phyloP scores from a whole-genome alignment of 225 moss, liverwort and hornwort species.

The Bryum argenteum region DNA sequence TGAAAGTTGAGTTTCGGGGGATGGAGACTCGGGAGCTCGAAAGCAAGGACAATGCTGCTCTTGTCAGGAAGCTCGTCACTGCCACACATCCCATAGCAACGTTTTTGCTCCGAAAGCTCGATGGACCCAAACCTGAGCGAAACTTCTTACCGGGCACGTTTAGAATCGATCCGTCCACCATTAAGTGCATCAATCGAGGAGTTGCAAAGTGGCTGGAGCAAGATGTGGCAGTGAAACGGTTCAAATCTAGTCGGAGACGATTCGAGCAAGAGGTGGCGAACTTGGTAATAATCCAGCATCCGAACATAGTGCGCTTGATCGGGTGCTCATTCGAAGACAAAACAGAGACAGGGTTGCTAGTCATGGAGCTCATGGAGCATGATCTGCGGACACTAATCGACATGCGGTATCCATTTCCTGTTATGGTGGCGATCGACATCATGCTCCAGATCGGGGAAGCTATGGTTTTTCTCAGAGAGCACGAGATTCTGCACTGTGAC shows the following conservation, averaged over 20 bases:
- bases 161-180: slow-evolving; percentile 27
- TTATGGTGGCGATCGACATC: slow-evolving; percentile 43
- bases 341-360: slow-evolving; percentile 25
- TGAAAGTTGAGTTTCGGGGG: background rate
- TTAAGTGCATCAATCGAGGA: slow-evolving; percentile 26
- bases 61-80: slow-evolving; percentile 32
- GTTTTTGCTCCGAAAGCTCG: slow-evolving; percentile 45
- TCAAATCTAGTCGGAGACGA: slow-evolving; percentile 32
- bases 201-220: slow-evolving; percentile 40
- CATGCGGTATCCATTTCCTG: slow-evolving; percentile 41
- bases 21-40: slow-evolving; percentile 4
- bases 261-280: slow-evolving; percentile 52
- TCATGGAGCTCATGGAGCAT: slow-evolving; percentile 57
- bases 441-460: slow-evolving; percentile 50
- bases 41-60: slow-evolving; percentile 24
- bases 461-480: slow-evolving; percentile 39
- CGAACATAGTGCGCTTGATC: slow-evolving; percentile 48
- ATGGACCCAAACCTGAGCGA: slow-evolving; percentile 29
- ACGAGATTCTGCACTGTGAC: slow-evolving; percentile 34
- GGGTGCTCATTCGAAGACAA: slow-evolving; percentile 39
- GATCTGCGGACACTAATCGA: slow-evolving; percentile 50
- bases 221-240: slow-evolving; percentile 41
- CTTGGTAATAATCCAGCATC: slow-evolving; percentile 43
- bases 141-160: slow-evolving; percentile 33
- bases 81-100: slow-evolving; percentile 31